Conservation (phyloP, 345 rosid genomes). For the Bruguiera gymnorhiza region DNA sequence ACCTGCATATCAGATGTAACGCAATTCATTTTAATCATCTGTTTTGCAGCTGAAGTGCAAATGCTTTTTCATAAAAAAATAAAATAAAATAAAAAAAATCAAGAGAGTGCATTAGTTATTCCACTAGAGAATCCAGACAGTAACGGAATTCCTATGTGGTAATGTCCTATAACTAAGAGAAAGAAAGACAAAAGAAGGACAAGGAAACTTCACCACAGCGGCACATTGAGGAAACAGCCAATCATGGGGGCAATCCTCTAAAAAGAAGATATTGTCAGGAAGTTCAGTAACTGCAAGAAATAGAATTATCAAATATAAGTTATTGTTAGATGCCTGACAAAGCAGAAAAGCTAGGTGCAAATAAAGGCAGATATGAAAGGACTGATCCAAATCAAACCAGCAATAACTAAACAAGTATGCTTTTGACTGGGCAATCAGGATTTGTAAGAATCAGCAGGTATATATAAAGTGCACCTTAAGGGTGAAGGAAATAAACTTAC, state of each 20-base stretch:
- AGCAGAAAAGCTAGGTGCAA: too few relatives aligned
- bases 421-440: neutral
- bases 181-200: neutral
- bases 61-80: too few relatives aligned
- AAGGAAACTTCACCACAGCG: constrained; percentile 63
- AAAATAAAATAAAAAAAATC: too few relatives aligned
- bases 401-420: too few relatives aligned
- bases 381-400: too few relatives aligned
- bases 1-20: constrained; percentile 46
- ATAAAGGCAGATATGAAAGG: too few relatives aligned
- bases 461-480: neutral
- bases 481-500: constrained; percentile 44
- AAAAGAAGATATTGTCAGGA: constrained; percentile 62
- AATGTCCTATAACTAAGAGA: neutral
- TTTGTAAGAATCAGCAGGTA: constrained; percentile 2
- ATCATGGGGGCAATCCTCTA: constrained; percentile 97
- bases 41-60: neutral
- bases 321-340: neutral
- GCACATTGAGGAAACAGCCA: constrained; percentile 99
- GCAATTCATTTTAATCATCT: constrained; percentile 1
- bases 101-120: too few relatives aligned
- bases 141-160: too few relatives aligned
- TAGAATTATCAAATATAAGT: constrained; percentile 9
- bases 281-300: constrained; percentile 61
- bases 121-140: too few relatives aligned